Evolutionary conservation across 495 filamentous ascomycete genomes (phyloP).

Genomic region (Amorphotheca resinae): DNA sequence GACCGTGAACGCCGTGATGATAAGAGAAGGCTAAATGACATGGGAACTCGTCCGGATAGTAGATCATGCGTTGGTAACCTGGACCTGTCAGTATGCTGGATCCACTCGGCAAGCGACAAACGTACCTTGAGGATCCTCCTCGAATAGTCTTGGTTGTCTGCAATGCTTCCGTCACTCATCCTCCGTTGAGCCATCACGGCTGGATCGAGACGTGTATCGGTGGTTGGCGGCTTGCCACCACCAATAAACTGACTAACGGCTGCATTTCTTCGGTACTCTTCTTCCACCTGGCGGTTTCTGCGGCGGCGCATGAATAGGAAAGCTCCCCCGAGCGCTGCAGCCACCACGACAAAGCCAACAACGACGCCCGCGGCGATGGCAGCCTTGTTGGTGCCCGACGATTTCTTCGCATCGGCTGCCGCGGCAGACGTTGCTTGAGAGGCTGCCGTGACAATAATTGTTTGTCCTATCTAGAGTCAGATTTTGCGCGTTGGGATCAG

Average conservation of each 20-base stretch:
- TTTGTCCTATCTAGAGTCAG: conserved; percentile 13
- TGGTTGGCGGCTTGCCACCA: conserved; percentile 40
- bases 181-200: conserved; percentile 79
- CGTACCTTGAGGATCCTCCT: conserved; percentile 85
- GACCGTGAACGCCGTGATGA: conserved; percentile 40
- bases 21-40: conserved; percentile 30
- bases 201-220: conserved; percentile 65
- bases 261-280: conserved; percentile 65
- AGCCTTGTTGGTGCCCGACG: conserved; percentile 41
- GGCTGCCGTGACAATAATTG: conserved; percentile 22
- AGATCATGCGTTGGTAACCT: conserved; percentile 47
- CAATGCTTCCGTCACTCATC: conserved; percentile 93
- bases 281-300: conserved; percentile 59
- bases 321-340: conserved; percentile 48
- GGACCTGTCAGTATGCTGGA: conserved; percentile 9
- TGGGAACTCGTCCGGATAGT: conserved; percentile 22
- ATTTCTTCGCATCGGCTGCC: conserved; percentile 16
- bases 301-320: conserved; percentile 69
- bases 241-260: conserved; percentile 52
- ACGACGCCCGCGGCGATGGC: conserved; percentile 85
- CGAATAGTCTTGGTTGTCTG: conserved; percentile 95
- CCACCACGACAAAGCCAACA: conserved; percentile 62
- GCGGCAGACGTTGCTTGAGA: conserved; percentile 1
- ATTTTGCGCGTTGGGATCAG: background rate
- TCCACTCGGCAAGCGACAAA: background rate